Evolutionary conservation across 495 filamentous ascomycete genomes (phyloP), one percentile per base, ranked within the genome.

Genomic region (Apiosordaria backusii): DNA sequence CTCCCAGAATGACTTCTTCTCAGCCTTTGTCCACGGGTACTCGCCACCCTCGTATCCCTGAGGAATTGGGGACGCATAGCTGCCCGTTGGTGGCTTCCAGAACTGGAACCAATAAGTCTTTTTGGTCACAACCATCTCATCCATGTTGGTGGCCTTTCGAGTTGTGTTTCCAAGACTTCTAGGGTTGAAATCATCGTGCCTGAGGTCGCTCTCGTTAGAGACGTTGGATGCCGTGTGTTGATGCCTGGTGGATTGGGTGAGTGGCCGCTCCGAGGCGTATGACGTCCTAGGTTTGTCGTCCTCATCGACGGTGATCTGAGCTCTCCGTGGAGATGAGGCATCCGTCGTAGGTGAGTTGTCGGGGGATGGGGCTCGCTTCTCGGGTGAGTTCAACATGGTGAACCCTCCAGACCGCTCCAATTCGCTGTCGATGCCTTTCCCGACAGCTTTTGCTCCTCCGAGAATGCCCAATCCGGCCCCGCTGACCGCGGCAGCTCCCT

Each of bases 361-460:
- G 16, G 35, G 35, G 10, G 35, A 45, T 15, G 35, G 35, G 16
- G 35, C 35, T 45, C 52, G 52, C 58, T 18, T 57, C 2, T 59
- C 50, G 23, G 45, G 27, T 9, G 9, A 7, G 21, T 65, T 69
- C 60, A 84, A 74, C 24, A 78, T 71, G 53, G 80, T 69, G 62
- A 86, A 87, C 4, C 86, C 88, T 29, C 84, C 81, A 13, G 82
- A 86, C 19, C 79, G 81, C 58, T 82, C 81, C 26, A 91, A 68
- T 40, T 83, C 81, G 22, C 71, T 78, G 58, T 83, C 90, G 13
- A 94, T 80, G 35, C 86, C 87, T 18, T 87, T 84, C 4, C 86
- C 85, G 21, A 93, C 80, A 23, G 80, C 84, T 50, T 74, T 82
- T 45, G 86, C 72, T 10, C 86, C 86, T 54, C 77, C 77, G 3